Evolutionary conservation across 163 green algal species (phyloP), one percentile per base, ranked within the genome.

Genomic region (Scenedesmus sp.): DNA sequence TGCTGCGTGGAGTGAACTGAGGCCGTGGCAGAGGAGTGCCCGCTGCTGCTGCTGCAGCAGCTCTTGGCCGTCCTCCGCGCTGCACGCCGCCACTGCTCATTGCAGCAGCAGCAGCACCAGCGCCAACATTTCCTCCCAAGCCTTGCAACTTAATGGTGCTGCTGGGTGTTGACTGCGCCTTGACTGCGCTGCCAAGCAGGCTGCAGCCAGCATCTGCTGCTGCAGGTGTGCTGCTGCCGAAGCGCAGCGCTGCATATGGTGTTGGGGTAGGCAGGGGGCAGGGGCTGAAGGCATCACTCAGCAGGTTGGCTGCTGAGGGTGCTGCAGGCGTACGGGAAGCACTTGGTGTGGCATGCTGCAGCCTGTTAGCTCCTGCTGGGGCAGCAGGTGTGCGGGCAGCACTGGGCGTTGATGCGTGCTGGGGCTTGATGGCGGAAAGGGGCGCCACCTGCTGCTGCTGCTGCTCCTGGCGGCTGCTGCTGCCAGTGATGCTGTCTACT

Each of bases 211-310:
- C 4, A 23, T 79, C 16, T 76, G 66, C 70, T 79, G 70, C 23
- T 16, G 70, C 23, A 79, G 70, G 70, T 46, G 70, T 79, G 70
- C 70, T 79, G 70, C 70, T 79, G 70, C 70, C 52, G 70, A 46
- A 79, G 23, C 70, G 70, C 13, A 79, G 70, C 6, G 23, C 3
- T 4, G 26, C 60, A 52, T 73, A 81, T 8, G 60, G 83, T 15
- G 57, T 56, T n/a, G 83, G 84, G 1, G 84, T 89, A 0, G 84
- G 84, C n/a, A 89, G n/a, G n/a, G 62, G 84, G 55, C 84, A 81
- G 2, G 84, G 84, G 34, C 84, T 89, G 62, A 89, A 89, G 20
- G 46, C 62, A 66, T 89, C 60, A 56, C 23, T 73, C 84, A 89
- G 26, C 62, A 89, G 34, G 34, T 56, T n/a, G 6, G 76, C 76